A percentile compares a stretch with the other conserved stretches of the same genome.
Conservation (phyloP, 2,329 filamentous ascomycete species). For the Nannizziopsis arthrosporioides region DNA sequence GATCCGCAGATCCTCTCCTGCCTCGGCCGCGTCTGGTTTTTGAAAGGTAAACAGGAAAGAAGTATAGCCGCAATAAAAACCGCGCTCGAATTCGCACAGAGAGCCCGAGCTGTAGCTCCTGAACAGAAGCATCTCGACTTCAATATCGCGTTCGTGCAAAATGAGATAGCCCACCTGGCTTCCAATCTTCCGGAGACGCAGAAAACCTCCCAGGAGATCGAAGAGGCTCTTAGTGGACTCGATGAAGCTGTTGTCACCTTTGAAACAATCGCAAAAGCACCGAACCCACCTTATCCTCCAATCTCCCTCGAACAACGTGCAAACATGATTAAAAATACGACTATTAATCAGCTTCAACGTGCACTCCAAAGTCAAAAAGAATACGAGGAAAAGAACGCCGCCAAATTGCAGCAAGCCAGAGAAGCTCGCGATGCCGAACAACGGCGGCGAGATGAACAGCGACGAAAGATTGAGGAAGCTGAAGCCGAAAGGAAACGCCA, state of each 20-base stretch:
- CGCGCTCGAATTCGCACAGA: constrained; percentile 51
- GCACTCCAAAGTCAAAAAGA: constrained; percentile 73
- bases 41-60: constrained; percentile 61
- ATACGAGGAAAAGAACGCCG: constrained; percentile 86
- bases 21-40: constrained; percentile 75
- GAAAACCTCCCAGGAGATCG: constrained; percentile 66
- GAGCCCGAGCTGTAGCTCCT: constrained; percentile 63
- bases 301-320: constrained; percentile 87
- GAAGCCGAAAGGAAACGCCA: constrained; percentile 66
- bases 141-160: constrained; percentile 95
- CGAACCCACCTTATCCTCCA: constrained; percentile 73
- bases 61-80: constrained; percentile 51
- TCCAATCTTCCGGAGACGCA: constrained; percentile 63
- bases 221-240: constrained; percentile 66
- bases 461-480: constrained; percentile 53
- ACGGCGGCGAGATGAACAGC: constrained; percentile 63
- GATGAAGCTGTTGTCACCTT: constrained; percentile 71
- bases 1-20: constrained; percentile 74
- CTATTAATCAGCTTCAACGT: constrained; percentile 80
- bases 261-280: constrained; percentile 47
- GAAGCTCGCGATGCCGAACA: constrained; percentile 71
- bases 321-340: constrained; percentile 93
- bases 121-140: constrained; percentile 88
- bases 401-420: constrained; percentile 70
- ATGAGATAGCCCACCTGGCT: constrained; percentile 76